Evolutionary conservation across 495 filamentous ascomycete species (phyloP).

Genomic region (Penicillium bialowiezense): DNA sequence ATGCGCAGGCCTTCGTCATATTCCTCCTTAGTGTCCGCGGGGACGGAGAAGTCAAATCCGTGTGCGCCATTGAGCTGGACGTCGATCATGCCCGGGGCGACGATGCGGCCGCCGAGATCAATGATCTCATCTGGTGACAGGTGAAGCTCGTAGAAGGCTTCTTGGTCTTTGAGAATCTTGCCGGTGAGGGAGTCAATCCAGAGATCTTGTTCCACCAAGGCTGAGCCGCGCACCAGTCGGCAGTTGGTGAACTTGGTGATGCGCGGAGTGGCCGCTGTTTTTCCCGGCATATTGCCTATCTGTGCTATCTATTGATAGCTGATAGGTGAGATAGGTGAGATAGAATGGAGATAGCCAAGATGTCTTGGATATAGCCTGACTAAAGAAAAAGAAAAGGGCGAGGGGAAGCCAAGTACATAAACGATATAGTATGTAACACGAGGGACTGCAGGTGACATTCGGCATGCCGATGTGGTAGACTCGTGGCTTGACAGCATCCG

Average conservation of each 20-base stretch:
- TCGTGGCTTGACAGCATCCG: neutral
- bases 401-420: slow-evolving; percentile 8
- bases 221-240: slow-evolving; percentile 59
- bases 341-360: neutral
- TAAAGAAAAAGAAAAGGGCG: neutral
- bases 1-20: slow-evolving; percentile 65
- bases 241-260: slow-evolving; percentile 87
- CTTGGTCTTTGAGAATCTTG: slow-evolving; percentile 71
- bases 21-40: slow-evolving; percentile 55
- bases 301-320: too few species aligned
- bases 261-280: slow-evolving; percentile 33
- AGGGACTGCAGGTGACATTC: slow-evolving; percentile 17
- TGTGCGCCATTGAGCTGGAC: slow-evolving; percentile 83
- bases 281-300: slow-evolving; percentile 35
- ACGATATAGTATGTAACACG: slow-evolving; percentile 26
- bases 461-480: slow-evolving; percentile 29
- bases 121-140: slow-evolving; percentile 52
- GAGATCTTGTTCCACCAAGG: slow-evolving; percentile 67
- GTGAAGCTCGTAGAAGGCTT: slow-evolving; percentile 70
- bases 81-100: slow-evolving; percentile 81
- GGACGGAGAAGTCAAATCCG: slow-evolving; percentile 81
- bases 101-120: slow-evolving; percentile 72
- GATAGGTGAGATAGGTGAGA: neutral
- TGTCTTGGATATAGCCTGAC: too few species aligned
- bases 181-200: slow-evolving; percentile 75